Evolutionary conservation across 805 yeast genomes (phyloP), one percentile per base, ranked within the genome.

Genomic region (Kazachstania martiniae): DNA sequence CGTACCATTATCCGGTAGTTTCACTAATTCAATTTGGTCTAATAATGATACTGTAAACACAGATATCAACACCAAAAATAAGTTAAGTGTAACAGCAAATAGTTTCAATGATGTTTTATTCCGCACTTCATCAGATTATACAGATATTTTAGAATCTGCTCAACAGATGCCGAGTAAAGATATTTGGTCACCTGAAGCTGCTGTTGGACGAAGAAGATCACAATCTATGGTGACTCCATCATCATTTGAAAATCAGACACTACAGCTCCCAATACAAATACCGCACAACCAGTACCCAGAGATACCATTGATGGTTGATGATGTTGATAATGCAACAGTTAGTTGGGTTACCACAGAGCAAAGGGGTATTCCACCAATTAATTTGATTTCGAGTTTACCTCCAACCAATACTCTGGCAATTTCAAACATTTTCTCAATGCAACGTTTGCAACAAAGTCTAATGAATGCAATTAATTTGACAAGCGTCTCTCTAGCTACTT

Each of bases 401-500:
- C 89, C 94, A 13, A 76, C 94, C 0, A 73, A 78, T 41, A 74
- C 84, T 8, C 62, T 89, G 28, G 67, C 86, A 43, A 63, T 91
- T 33, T 81, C 86, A 30, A 85, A 87, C 47, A 66, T 89, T 15
- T 56, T 44, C 34, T 53, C 62, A 0, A 37, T 57, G 21, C 61
- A 54, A 36, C 51, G 49, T 32, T 53, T 46, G 27, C 96, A 96
- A 7, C 56, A 72, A 2, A 55, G 53, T 12, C 52, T 61, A 4
- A 59, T 66, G 10, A 64, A 74, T 8, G 53, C 70, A 1, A 67
- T 74, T 3, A 57, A 57, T 34, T 33, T 56, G 31, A 56, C 62
- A 8, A 53, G 59, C 31, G 49, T 52, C 27, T 66, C 85, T 3
- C 56, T 82, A 37, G 66, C 66, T 4, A 74, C 79, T 31, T 57